phyloP scores from a whole-genome alignment of 306 rosid species.

The Castanea mollissima region DNA sequence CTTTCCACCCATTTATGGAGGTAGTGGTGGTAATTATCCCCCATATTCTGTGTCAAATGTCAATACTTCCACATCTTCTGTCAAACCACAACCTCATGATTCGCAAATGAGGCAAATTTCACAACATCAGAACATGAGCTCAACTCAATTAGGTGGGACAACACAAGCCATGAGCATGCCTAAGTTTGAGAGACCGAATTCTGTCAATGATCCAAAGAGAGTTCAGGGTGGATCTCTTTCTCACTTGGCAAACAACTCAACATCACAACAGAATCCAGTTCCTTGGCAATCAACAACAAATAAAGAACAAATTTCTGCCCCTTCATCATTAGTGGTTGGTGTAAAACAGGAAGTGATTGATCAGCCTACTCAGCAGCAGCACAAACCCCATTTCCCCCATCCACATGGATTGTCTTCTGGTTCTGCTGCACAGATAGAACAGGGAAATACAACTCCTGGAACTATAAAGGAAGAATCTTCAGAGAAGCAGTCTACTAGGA shows the following conservation, averaged over 20 bases:
- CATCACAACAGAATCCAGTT: conserved; percentile 53
- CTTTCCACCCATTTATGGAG: conserved; percentile 66
- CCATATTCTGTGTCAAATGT: conserved; percentile 59
- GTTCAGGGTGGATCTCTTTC: conserved; percentile 64
- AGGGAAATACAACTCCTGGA: conserved; percentile 52
- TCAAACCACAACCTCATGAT: conserved; percentile 65
- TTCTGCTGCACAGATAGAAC: conserved; percentile 59
- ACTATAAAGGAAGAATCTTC: conserved; percentile 42
- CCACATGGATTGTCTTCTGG: conserved; percentile 60
- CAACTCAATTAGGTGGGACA: conserved; percentile 57
- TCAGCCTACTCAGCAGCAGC: conserved; percentile 67
- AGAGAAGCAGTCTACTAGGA: conserved; percentile 59
- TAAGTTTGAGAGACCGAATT: conserved; percentile 56
- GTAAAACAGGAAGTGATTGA: conserved; percentile 67
- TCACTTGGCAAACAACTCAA: conserved; percentile 44
- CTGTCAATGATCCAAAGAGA: conserved; percentile 60
- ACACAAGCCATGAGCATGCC: conserved; percentile 45
- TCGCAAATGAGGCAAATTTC: conserved; percentile 65
- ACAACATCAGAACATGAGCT: conserved; percentile 55
- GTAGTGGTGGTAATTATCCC: conserved; percentile 53
- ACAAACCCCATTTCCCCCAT: conserved; percentile 48
- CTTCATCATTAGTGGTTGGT: conserved; percentile 46
- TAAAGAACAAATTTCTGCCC: conserved; percentile 56
- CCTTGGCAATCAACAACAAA: conserved; percentile 62
- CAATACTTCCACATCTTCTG: conserved; percentile 50